Conservation (phyloP, 2,329 filamentous ascomycete species). For the Botrytis elliptica region DNA sequence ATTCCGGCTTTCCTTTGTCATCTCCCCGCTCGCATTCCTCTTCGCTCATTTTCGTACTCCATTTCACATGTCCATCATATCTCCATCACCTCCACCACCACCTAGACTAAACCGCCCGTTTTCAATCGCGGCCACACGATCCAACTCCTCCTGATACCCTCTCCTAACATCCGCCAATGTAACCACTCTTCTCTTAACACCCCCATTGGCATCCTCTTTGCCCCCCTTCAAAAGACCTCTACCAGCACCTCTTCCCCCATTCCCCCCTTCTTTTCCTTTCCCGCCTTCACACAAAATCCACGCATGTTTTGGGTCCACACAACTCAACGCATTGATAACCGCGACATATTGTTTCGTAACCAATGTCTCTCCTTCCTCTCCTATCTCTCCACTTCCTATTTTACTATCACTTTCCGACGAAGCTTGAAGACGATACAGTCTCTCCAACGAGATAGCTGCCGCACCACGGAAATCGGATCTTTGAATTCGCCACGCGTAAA, state of each 20-base stretch:
- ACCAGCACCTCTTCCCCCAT: conserved; percentile 17
- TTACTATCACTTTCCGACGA: conserved; percentile 59
- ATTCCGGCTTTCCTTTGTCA: background rate
- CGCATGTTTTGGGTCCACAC: conserved; percentile 76
- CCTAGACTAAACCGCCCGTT: conserved; percentile 84
- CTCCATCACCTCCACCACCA: conserved; percentile 43
- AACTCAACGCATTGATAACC: conserved; percentile 89
- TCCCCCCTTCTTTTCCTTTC: conserved; percentile 35
- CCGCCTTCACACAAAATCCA: conserved; percentile 67
- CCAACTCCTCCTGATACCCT: conserved; percentile 87
- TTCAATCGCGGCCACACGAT: conserved; percentile 82
- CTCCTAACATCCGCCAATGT: conserved; percentile 83
- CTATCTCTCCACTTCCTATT: conserved; percentile 49
- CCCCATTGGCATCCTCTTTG: background rate
- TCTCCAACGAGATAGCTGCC: conserved; percentile 60
- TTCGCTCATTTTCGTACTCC: background rate
- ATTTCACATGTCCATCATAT: conserved; percentile 43
- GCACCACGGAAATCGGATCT: conserved; percentile 86
- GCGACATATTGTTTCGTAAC: conserved; percentile 79
- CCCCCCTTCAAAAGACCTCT: background rate
- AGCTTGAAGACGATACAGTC: conserved; percentile 60
- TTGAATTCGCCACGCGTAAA: conserved; percentile 87
- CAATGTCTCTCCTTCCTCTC: conserved; percentile 59
- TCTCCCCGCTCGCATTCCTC: background rate
- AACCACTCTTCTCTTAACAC: conserved; percentile 66